A percentile compares a stretch with the other conserved stretches of the same genome.
phyloP scores from a whole-genome alignment of 345 rosid species.

The Populus davidiana region DNA sequence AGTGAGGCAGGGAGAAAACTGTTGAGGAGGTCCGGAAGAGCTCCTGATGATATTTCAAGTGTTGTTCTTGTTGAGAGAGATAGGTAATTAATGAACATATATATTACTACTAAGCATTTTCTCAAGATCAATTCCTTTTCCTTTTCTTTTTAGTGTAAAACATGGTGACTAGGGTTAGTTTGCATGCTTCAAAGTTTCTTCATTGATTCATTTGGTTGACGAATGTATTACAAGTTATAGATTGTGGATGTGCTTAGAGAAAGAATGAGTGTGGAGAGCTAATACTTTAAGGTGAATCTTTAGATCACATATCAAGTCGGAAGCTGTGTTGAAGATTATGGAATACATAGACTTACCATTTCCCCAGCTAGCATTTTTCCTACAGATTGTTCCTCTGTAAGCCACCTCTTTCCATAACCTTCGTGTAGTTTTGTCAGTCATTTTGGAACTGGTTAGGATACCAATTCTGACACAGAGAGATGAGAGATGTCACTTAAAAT shows the following conservation, averaged over 20 bases:
- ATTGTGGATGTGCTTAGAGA: neutral
- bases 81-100: slow-evolving; percentile 36
- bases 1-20: slow-evolving; percentile 79
- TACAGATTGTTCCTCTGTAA: slow-evolving; percentile 70
- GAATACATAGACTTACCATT: slow-evolving; percentile 74
- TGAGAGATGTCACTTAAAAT: neutral
- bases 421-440: neutral
- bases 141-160: neutral
- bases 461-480: neutral
- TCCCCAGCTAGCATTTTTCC: slow-evolving; percentile 73
- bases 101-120: neutral
- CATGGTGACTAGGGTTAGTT: neutral
- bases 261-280: neutral
- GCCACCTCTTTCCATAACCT: slow-evolving; percentile 13
- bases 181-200: neutral
- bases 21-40: slow-evolving; percentile 81
- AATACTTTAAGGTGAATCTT: slow-evolving; percentile 18
- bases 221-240: neutral
- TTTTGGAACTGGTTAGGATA: neutral
- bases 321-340: slow-evolving; percentile 86
- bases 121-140: neutral
- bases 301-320: slow-evolving; percentile 83
- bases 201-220: neutral
- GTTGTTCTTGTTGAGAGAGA: slow-evolving; percentile 79
- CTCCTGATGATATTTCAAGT: slow-evolving; percentile 91